Conservation (phyloP, 768 basidiomycete species). For the Tylopilus rubrobrunneus region DNA sequence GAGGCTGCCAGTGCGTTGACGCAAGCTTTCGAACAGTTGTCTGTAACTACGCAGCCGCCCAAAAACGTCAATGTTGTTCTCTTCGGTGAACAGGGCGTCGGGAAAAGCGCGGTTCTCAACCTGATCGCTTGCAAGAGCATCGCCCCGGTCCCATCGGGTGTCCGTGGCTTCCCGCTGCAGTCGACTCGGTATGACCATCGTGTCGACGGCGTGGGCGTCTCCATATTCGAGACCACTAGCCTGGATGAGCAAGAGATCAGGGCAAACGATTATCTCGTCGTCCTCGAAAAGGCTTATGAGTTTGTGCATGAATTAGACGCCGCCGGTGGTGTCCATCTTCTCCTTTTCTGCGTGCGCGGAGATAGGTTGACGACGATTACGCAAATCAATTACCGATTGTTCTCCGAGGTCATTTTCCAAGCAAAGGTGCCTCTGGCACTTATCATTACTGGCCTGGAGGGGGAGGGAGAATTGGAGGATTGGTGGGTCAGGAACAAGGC, state of each 20-base stretch:
- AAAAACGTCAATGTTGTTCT: neutral
- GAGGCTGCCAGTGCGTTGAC: neutral
- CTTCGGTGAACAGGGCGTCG: neutral
- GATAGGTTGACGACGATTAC: too few species aligned
- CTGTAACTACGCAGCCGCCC: neutral
- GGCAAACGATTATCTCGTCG: neutral
- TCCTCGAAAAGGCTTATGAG: neutral
- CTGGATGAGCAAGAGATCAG: neutral
- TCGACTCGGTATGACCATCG: neutral
- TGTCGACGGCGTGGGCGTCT: neutral
- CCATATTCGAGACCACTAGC: neutral
- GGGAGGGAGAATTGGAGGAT: neutral
- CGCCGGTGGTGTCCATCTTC: too few species aligned
- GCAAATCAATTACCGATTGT: too few species aligned
- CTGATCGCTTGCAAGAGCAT: too few species aligned
- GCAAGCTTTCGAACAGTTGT: neutral
- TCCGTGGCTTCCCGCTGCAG: too few species aligned
- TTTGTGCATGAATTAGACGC: neutral
- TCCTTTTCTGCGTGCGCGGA: too few species aligned
- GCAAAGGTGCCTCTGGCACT: neutral
- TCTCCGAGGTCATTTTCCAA: neutral
- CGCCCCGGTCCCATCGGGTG: too few species aligned
- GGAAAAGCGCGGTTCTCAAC: neutral
- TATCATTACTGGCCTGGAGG: too few species aligned
- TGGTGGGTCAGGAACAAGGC: neutral